These are phyloP conservation scores for Melampsora larici-populina DNA, from an alignment of 1,284 basidiomycete genomes.

Conservation along the genomic window DNA sequence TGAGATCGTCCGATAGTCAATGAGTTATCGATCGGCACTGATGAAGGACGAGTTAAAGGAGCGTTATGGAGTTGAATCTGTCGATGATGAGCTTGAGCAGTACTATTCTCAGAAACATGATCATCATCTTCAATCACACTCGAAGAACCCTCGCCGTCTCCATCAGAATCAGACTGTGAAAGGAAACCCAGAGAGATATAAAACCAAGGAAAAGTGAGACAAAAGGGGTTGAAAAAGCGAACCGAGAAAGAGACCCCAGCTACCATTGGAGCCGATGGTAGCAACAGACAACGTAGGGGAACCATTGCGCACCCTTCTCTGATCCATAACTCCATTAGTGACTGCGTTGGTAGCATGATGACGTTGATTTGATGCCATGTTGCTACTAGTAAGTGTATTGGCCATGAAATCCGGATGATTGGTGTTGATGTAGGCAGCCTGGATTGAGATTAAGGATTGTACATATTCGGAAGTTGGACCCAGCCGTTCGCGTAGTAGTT, in stretches of 20 bases:
- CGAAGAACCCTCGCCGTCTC: slow-evolving; percentile 39
- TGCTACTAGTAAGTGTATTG: slow-evolving; percentile 61
- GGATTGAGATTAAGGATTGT: slow-evolving; percentile 91
- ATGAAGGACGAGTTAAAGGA: slow-evolving; percentile 30
- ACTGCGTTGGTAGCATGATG: slow-evolving; percentile 50
- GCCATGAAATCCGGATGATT: slow-evolving; percentile 88
- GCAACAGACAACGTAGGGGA: slow-evolving; percentile 34
- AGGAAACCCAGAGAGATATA: background rate
- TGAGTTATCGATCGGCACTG: slow-evolving; percentile 29
- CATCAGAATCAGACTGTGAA: slow-evolving; percentile 40
- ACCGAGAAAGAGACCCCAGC: slow-evolving; percentile 39
- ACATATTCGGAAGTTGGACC: slow-evolving; percentile 96
- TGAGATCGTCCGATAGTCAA: slow-evolving; percentile 50
- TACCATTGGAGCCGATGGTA: slow-evolving; percentile 28
- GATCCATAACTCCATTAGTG: slow-evolving; percentile 27
- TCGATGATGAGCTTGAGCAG: slow-evolving; percentile 13
- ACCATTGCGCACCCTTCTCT: slow-evolving; percentile 42
- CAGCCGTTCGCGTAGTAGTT: slow-evolving; percentile 86
- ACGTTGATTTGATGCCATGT: slow-evolving; percentile 49
- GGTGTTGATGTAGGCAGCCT: slow-evolving; percentile 98
- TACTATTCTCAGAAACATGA: slow-evolving; percentile 13
- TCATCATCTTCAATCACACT: slow-evolving; percentile 41
- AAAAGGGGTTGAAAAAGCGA: slow-evolving; percentile 27
- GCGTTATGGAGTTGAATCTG: slow-evolving; percentile 16
- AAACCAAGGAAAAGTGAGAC: slow-evolving; percentile 4